Conservation (phyloP, 164 flowering plant species). For the Piper betle region DNA sequence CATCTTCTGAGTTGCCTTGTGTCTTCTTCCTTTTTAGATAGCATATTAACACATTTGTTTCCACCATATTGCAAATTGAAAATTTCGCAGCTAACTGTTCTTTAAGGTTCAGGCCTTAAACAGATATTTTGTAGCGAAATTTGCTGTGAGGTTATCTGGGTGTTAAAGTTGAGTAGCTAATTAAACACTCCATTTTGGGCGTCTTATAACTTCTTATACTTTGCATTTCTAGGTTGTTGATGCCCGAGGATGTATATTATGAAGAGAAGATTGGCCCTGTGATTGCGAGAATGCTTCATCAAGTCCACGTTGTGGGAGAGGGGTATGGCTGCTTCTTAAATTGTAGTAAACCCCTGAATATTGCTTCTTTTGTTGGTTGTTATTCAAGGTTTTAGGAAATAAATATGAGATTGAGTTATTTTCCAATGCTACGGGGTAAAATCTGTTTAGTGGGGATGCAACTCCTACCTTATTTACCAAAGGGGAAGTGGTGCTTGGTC, state of each 20-base stretch:
- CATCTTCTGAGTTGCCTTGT: neutral
- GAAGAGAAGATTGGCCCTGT: slow-evolving; percentile 34
- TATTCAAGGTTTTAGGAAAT: neutral
- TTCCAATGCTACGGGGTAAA: neutral
- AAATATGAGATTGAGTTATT: neutral
- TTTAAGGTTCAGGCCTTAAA: neutral
- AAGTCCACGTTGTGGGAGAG: slow-evolving; percentile 56
- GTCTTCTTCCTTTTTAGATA: neutral
- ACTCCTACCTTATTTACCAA: neutral
- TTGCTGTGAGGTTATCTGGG: neutral
- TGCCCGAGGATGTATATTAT: slow-evolving; percentile 49
- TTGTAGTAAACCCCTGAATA: neutral
- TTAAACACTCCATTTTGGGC: neutral
- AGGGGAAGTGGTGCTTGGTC: neutral
- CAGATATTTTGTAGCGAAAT: neutral
- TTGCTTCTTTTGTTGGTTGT: neutral
- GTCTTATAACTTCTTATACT: neutral
- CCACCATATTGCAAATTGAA: neutral
- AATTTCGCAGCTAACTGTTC: no score
- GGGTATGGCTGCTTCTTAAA: slow-evolving; percentile 43
- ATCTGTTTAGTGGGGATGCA: neutral
- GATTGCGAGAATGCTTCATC: slow-evolving; percentile 42
- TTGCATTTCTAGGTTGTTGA: slow-evolving; percentile 40
- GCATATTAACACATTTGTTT: neutral
- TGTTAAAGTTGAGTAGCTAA: neutral